Evolutionary conservation across 1,139 yeast species (phyloP).

Genomic region (Blastobotrys capitulatus): DNA sequence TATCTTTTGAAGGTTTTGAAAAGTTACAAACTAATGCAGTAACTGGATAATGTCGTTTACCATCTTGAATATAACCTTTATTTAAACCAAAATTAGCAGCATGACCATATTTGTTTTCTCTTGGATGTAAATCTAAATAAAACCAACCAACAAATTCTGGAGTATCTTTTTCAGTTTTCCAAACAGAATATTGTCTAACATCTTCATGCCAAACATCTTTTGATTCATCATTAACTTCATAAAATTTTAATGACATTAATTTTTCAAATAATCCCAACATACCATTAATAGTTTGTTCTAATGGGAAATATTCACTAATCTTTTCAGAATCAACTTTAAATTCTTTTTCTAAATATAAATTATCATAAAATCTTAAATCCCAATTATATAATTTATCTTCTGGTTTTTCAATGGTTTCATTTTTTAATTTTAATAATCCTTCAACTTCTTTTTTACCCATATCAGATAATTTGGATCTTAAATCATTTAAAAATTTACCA

Average conservation of each 20-base stretch:
- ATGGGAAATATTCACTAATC: conserved; percentile 74
- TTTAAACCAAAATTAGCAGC: conserved; percentile 75
- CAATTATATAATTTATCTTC: conserved; percentile 53
- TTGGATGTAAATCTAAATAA: conserved; percentile 76
- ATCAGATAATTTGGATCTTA: conserved; percentile 52
- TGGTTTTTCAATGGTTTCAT: conserved; percentile 41
- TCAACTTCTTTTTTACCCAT: conserved; percentile 53
- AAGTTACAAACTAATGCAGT: conserved; percentile 83
- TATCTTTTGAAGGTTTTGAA: conserved; percentile 63
- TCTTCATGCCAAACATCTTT: conserved; percentile 65
- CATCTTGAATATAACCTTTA: conserved; percentile 52
- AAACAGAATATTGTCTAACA: conserved; percentile 68
- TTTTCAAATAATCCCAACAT: conserved; percentile 69
- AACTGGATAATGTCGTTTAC: conserved; percentile 55
- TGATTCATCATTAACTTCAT: conserved; percentile 40
- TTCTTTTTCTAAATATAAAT: conserved; percentile 56
- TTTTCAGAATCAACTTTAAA: conserved; percentile 67
- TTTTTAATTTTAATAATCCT: conserved; percentile 47
- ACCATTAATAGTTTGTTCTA: conserved; percentile 56
- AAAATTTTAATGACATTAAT: conserved; percentile 62
- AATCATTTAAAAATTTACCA: conserved; percentile 53
- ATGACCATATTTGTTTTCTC: conserved; percentile 81
- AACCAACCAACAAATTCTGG: conserved; percentile 74
- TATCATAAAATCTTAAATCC: conserved; percentile 68
- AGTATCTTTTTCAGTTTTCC: conserved; percentile 48